phyloP scores from a whole-genome alignment of 2,329 filamentous ascomycete genomes.

The Esteya vermicola region DNA sequence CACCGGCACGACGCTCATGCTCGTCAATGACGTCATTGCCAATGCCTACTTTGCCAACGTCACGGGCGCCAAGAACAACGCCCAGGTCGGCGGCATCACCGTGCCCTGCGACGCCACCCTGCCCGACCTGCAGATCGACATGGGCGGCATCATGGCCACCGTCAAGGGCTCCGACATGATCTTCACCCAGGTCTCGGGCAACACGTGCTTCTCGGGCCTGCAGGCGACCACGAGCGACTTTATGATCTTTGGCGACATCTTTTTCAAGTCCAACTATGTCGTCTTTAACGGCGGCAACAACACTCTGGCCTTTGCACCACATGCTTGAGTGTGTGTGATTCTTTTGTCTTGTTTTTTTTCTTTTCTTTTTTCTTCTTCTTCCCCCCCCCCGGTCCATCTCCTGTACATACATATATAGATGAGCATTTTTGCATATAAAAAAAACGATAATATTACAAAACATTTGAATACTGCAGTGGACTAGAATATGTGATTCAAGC shows the following conservation, averaged over 20 bases:
- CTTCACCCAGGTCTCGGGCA: constrained; percentile 34
- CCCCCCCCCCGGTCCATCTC: no score
- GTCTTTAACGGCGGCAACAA: constrained; percentile 42
- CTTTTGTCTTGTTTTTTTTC: no score
- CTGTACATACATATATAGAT: constrained; percentile 1
- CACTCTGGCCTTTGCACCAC: constrained; percentile 33
- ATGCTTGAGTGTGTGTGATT: constrained; percentile 20
- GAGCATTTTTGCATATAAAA: no score
- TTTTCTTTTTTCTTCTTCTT: no score
- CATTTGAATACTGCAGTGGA: no score
- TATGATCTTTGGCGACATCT: constrained; percentile 49
- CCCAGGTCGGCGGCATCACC: constrained; percentile 26
- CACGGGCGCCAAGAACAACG: constrained; percentile 24
- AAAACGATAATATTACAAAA: no score
- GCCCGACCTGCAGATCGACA: constrained; percentile 37
- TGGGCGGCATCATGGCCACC: constrained; percentile 41
- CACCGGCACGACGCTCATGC: constrained; percentile 49
- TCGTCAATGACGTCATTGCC: constrained; percentile 39
- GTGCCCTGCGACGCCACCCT: constrained; percentile 31
- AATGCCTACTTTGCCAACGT: constrained; percentile 34
- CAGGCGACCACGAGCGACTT: constrained; percentile 42
- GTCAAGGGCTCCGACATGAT: constrained; percentile 38
- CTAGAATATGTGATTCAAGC: not conserved
- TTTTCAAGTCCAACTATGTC: constrained; percentile 48
- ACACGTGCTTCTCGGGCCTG: constrained; percentile 53